A percentile compares a stretch with the other conserved stretches of the same genome.
Conservation (phyloP, 2,329 filamentous ascomycete genomes). For the Plenodomus tracheiphilus region DNA sequence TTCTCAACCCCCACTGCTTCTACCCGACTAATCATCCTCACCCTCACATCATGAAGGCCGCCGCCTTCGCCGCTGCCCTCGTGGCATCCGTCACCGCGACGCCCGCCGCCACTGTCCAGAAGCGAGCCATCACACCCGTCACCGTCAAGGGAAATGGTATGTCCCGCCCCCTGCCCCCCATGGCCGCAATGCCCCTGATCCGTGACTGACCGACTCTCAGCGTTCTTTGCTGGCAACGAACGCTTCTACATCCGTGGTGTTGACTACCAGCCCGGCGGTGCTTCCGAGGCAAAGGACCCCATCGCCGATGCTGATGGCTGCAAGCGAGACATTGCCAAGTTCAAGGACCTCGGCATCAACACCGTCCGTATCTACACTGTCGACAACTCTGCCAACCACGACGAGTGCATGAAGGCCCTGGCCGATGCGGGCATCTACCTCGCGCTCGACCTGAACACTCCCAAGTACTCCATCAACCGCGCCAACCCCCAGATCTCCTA, state of each 20-base stretch:
- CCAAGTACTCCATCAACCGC: constrained; percentile 85
- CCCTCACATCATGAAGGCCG: constrained; percentile 56
- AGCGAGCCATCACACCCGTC: constrained; percentile 57
- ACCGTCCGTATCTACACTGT: constrained; percentile 90
- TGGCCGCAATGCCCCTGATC: neutral
- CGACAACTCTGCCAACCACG: constrained; percentile 81
- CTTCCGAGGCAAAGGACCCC: constrained; percentile 69
- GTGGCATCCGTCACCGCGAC: constrained; percentile 52
- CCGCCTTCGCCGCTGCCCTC: constrained; percentile 52
- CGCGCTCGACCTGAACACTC: constrained; percentile 89
- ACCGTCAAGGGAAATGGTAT: constrained; percentile 65
- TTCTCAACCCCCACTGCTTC: neutral
- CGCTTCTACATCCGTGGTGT: constrained; percentile 65
- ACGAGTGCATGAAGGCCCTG: constrained; percentile 80
- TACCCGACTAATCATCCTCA: constrained; percentile 3
- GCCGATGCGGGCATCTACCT: constrained; percentile 89
- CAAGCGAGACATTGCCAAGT: constrained; percentile 77
- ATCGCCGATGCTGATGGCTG: constrained; percentile 72
- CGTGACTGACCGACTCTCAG: constrained; percentile 32
- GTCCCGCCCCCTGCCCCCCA: constrained; percentile 9
- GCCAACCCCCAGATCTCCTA: constrained; percentile 73
- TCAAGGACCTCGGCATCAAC: constrained; percentile 86
- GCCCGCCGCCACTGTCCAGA: constrained; percentile 37
- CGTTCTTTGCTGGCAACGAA: constrained; percentile 65
- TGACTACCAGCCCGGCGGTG: constrained; percentile 69